These are phyloP conservation scores for Cutaneotrichosporon sp. DNA, from an alignment of 1,284 basidiomycete species.

Conservation along the genomic window DNA sequence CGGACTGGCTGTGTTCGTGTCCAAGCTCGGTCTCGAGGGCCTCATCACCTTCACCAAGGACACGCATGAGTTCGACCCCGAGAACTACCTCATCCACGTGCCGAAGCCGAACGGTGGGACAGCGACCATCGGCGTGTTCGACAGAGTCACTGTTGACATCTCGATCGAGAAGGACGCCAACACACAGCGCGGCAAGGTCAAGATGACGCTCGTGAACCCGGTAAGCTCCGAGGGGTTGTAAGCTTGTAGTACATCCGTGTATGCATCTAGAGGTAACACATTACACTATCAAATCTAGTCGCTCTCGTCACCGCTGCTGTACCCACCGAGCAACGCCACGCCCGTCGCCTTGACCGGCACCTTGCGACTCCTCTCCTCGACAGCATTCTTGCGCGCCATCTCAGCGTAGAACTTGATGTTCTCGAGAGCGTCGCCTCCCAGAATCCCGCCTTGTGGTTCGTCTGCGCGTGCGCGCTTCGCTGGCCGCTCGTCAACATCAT, in stretches of 20 bases:
- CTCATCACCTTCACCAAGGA: constrained; percentile 89
- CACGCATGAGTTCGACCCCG: constrained; percentile 77
- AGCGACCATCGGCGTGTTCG: constrained; percentile 79
- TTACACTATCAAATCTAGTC: constrained; percentile 1
- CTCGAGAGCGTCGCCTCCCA: constrained; percentile 76
- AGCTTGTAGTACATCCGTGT: constrained; percentile 11
- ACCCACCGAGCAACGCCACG: constrained; percentile 12
- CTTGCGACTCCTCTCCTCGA: constrained; percentile 44
- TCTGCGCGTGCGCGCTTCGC: constrained; percentile 40
- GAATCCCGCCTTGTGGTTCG: constrained; percentile 59
- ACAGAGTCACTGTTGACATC: constrained; percentile 85
- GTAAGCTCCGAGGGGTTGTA: constrained; percentile 45
- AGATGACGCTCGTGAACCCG: constrained; percentile 62
- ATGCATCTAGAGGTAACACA: constrained; percentile 10
- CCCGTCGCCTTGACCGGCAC: constrained; percentile 28
- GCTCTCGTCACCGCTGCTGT: constrained; percentile 12
- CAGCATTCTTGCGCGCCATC: constrained; percentile 61
- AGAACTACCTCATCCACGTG: constrained; percentile 80
- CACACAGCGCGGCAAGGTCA: constrained; percentile 87
- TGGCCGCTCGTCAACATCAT: constrained; percentile 42
- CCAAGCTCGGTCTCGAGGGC: constrained; percentile 90
- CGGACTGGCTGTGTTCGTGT: constrained; percentile 92
- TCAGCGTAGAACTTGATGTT: constrained; percentile 82
- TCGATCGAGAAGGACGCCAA: constrained; percentile 92
- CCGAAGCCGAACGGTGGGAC: constrained; percentile 56